Evolutionary conservation across 805 yeast species (phyloP).

Genomic region (Barnettozyma populi): DNA sequence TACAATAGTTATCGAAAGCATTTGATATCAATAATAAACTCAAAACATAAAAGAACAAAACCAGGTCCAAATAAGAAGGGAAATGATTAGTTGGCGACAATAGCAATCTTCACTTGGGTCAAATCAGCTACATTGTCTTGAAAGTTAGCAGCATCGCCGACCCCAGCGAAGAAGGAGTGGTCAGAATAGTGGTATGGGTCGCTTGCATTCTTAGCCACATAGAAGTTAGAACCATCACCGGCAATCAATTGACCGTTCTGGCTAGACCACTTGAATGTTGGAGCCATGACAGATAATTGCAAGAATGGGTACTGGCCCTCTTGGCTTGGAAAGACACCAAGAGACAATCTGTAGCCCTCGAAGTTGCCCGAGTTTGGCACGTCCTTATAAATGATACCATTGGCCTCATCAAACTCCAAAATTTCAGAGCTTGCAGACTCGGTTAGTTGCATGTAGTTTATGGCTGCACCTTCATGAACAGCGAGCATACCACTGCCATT

Average conservation of each 20-base stretch:
- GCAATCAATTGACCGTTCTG: conserved; percentile 28
- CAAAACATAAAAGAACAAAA: not conserved
- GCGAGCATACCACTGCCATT: conserved; percentile 5
- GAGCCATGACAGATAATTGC: conserved; percentile 7
- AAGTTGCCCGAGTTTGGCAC: not conserved
- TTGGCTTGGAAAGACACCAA: not conserved
- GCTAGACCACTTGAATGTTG: conserved; percentile 10
- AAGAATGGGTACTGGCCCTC: conserved; percentile 10
- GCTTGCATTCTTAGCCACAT: conserved; percentile 37
- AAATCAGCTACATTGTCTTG: not conserved
- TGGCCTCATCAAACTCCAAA: conserved; percentile 6
- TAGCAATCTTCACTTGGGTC: not conserved
- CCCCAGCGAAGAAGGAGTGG: conserved; percentile 24
- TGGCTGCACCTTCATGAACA: conserved; percentile 19
- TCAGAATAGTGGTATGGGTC: conserved; percentile 39
- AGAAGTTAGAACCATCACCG: conserved; percentile 27
- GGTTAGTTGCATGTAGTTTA: conserved; percentile 13
- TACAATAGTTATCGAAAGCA: no score
- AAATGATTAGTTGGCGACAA: no score
- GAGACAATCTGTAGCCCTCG: conserved; percentile 5
- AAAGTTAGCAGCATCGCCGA: not conserved
- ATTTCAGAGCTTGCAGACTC: conserved; percentile 8
- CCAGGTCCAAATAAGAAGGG: no score
- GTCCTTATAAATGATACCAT: conserved; percentile 9
- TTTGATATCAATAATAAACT: conserved; percentile 33